These are phyloP conservation scores for Cyclotella choctawhatcheeana DNA, from an alignment of 108 stramenopile genomes.

Conservation along the genomic window DNA sequence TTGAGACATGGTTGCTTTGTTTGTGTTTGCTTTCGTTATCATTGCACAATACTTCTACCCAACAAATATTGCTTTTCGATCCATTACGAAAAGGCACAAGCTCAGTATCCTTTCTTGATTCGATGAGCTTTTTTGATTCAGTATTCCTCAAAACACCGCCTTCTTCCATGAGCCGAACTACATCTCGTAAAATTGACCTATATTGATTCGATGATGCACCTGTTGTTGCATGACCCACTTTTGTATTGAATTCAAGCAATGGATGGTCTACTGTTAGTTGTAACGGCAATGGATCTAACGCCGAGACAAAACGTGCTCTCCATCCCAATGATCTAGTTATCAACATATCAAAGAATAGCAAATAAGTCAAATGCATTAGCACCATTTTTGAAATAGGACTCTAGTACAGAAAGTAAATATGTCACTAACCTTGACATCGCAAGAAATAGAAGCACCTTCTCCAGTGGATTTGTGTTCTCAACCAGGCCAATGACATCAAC, in stretches of 20 bases:
- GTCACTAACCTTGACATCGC: constrained; percentile 49
- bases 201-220: constrained; percentile 1
- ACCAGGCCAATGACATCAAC: constrained; percentile 27
- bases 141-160: constrained; percentile 11
- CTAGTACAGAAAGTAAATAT: neutral
- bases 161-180: constrained; percentile 27
- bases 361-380: too few relatives aligned
- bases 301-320: constrained; percentile 76
- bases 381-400: neutral
- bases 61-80: constrained; percentile 23
- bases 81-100: neutral
- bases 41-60: constrained; percentile 59
- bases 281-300: constrained; percentile 58
- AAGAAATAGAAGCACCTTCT: constrained; percentile 60
- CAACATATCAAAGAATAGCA: too few relatives aligned
- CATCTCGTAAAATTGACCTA: neutral
- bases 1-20: constrained; percentile 6
- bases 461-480: constrained; percentile 35
- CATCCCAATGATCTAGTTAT: constrained; percentile 76
- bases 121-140: neutral
- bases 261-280: constrained; percentile 83
- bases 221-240: neutral
- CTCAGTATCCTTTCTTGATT: neutral
- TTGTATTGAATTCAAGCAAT: constrained; percentile 41
- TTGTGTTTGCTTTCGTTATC: constrained; percentile 9